Evolutionary conservation across 495 filamentous ascomycete species (phyloP).

Genomic region (Podospora conica): DNA sequence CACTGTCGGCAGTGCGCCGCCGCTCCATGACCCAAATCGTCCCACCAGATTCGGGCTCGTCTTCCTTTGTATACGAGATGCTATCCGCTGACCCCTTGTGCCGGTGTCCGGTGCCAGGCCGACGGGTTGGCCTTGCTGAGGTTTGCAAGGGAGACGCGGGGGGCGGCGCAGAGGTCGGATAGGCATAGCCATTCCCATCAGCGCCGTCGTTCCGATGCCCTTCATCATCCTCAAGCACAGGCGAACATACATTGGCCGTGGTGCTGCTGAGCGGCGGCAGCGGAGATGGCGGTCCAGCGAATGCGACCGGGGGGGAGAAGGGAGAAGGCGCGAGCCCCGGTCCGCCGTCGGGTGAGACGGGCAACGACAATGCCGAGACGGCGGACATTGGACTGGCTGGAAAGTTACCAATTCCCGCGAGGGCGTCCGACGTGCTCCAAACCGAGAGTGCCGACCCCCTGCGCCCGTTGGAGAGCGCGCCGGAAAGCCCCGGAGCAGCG

Average conservation of each 20-base stretch:
- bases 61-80: slow-evolving; percentile 51
- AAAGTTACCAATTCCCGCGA: slow-evolving; percentile 20
- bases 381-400: slow-evolving; percentile 36
- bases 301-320: slow-evolving; percentile 12
- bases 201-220: neutral
- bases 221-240: slow-evolving; percentile 37
- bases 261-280: neutral
- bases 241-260: slow-evolving; percentile 25
- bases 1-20: slow-evolving; percentile 46
- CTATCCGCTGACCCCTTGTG: slow-evolving; percentile 49
- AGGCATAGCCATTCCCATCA: neutral
- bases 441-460: slow-evolving; percentile 40
- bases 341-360: slow-evolving; percentile 19
- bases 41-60: slow-evolving; percentile 40
- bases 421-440: slow-evolving; percentile 33
- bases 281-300: slow-evolving; percentile 1
- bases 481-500: neutral
- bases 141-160: neutral
- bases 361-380: neutral
- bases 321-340: slow-evolving; percentile 5
- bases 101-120: slow-evolving; percentile 36
- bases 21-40: slow-evolving; percentile 53
- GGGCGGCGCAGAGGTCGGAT: neutral
- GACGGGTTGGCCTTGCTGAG: neutral
- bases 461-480: slow-evolving; percentile 20